Base-by-base conservation (phyloP, 164 flowering plant genomes). In the Santalum album region DNA sequence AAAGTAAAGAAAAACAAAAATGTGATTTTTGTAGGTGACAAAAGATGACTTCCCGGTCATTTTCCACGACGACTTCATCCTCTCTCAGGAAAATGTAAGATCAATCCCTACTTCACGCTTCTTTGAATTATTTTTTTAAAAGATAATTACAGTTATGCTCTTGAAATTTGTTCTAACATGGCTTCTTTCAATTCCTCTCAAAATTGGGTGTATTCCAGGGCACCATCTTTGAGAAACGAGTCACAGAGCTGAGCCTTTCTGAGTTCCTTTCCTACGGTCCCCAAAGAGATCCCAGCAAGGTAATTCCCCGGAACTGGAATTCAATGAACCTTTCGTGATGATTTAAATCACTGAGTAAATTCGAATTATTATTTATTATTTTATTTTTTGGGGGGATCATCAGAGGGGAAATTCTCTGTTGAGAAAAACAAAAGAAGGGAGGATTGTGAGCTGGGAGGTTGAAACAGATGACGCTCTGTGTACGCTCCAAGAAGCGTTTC, bases 261-360 rank as follows among this genome's bases (percentile, higher is more conserved):
- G 97, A 94, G 58, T 79, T 90, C 54, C 78, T 81, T 6, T 32
- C 55, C 61, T 94, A 87, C 55, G 97, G 97, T 6, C 90, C 85
- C 21, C 97, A 87, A 53, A 71, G 59, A 54, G 95, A 80, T 12
- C 17, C 69, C 7, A 72, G 64, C 24, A 66, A 17, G 35, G 53
- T 26, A 23, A 21, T 48, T 10, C 3, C 2, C 17, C 11, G n/a
- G 3, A 3, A 21, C 25, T 12, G n/a, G n/a, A n/a, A n/a, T n/a
- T n/a, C n/a, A n/a, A n/a, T n/a, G n/a, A n/a, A n/a, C 18, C 22
- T 22, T 48, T 12, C n/a, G 4, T 48, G n/a, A n/a, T n/a, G n/a
- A n/a, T n/a, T n/a, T n/a, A n/a, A n/a, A n/a, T n/a, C n/a, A n/a
- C n/a, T n/a, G n/a, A n/a, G n/a, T n/a, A n/a, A n/a, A n/a, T n/a